A percentile compares a stretch with the other conserved stretches of the same genome.
Evolutionary conservation across 2,329 filamentous ascomycete species (phyloP).

Genomic region (Nemania bipapillata): DNA sequence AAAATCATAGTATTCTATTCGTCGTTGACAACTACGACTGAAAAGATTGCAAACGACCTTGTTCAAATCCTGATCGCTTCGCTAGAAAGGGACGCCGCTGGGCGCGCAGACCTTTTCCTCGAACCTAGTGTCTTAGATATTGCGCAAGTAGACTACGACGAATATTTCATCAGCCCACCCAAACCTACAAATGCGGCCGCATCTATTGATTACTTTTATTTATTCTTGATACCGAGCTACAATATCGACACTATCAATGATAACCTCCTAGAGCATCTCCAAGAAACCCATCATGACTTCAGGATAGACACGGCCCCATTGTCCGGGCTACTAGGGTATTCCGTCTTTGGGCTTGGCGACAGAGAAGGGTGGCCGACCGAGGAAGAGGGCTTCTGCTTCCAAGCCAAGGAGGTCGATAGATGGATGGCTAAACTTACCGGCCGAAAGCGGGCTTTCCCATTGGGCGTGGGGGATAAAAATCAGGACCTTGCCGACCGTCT

Average conservation of each 20-base stretch:
- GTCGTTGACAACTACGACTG: conserved; percentile 84
- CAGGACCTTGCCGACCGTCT: conserved; percentile 74
- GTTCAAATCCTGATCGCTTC: conserved; percentile 64
- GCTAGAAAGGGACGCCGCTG: conserved; percentile 61
- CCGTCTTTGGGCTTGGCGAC: conserved; percentile 94
- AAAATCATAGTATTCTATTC: conserved; percentile 88
- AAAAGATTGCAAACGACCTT: conserved; percentile 75
- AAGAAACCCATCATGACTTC: conserved; percentile 96
- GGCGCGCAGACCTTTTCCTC: conserved; percentile 56
- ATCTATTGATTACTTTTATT: conserved; percentile 76
- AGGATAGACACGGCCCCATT: conserved; percentile 90
- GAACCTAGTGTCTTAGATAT: conserved; percentile 78
- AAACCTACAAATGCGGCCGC: conserved; percentile 62
- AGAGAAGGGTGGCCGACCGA: conserved; percentile 91
- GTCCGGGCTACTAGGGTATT: conserved; percentile 80
- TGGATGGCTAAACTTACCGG: conserved; percentile 97
- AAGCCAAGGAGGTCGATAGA: conserved; percentile 88
- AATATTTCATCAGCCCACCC: conserved; percentile 85
- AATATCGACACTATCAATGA: conserved; percentile 94
- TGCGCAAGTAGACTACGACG: conserved; percentile 88
- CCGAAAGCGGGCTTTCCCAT: conserved; percentile 84
- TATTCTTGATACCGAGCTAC: conserved; percentile 88
- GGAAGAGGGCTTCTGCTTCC: conserved; percentile 89
- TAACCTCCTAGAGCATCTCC: conserved; percentile 84
- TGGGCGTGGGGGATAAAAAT: conserved; percentile 89